Evolutionary conservation across 2,329 filamentous ascomycete genomes (phyloP), one percentile per base, ranked within the genome.

Genomic region (Calonectria multiphialidica): DNA sequence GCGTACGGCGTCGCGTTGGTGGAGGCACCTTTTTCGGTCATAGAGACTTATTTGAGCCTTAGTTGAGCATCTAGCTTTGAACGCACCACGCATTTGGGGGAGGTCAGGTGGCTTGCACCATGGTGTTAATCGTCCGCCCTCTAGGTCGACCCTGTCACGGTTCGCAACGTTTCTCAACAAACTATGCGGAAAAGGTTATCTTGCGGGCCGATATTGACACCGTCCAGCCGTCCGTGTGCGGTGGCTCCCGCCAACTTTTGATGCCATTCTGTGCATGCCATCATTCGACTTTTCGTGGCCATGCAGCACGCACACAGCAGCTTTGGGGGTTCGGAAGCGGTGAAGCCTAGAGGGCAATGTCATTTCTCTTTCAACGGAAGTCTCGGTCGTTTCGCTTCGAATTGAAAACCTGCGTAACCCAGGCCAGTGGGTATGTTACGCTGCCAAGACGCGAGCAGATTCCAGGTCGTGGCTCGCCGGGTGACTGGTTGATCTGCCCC

Each of bases 361-460:
- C 21, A 23, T 25, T 30, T 30, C 8, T 30, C 8, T 30, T 40
- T 23, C 21, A 33, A 59, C 53, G 53, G 53, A n/a, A 40, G 40
- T 9, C 21, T 59, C 53, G 59, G 23, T 63, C 59, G 30, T 37
- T 40, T 69, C 53, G 62, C 30, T 68, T 68, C 57, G 33, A 44
- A 15, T 62, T 45, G 33, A 16, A 70, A 70, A 61, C 59, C 66
- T 68, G 74, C 71, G 71, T 50, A 73, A 71, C 68, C 71, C 70
- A 23, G 71, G 47, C 66, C 65, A 63, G 59, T 66, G 72, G 69
- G 59, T 63, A 66, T 59, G 72, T 73, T 37, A 25, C 53, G 73
- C 70, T n/a, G 68, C 23, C 68, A 42, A 66, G 63, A 55, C 35
- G 33, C 53, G 35, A 21, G 57, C 57, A 45, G 57, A 62, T 49